These are phyloP conservation scores for Stemphylium lycopersici DNA, from an alignment of 2,329 filamentous ascomycete genomes.

Conservation along the genomic window DNA sequence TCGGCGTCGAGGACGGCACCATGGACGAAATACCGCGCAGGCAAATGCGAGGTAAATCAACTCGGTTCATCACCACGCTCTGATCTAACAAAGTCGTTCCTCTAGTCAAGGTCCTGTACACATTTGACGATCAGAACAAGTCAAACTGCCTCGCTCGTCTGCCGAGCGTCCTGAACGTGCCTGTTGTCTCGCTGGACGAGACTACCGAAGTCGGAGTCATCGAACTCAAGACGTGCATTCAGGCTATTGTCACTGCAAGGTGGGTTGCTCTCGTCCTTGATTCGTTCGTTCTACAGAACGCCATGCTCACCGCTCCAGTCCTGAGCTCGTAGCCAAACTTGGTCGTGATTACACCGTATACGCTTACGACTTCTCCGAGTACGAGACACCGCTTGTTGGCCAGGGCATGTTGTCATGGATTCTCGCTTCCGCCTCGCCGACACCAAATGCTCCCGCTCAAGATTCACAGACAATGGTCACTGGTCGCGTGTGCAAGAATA, in stretches of 20 bases:
- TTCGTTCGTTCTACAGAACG: slow-evolving; percentile 12
- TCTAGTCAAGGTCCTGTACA: slow-evolving; percentile 94
- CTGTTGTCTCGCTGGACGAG: slow-evolving; percentile 81
- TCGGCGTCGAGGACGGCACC: slow-evolving; percentile 34
- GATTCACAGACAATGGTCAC: slow-evolving; percentile 78
- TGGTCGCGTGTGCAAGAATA: slow-evolving; percentile 85
- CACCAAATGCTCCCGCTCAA: slow-evolving; percentile 61
- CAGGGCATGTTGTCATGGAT: slow-evolving; percentile 94
- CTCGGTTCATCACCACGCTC: slow-evolving; percentile 9
- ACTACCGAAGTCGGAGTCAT: slow-evolving; percentile 82
- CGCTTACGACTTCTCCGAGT: slow-evolving; percentile 94
- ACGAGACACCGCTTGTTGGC: slow-evolving; percentile 88
- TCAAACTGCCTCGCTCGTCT: slow-evolving; percentile 88
- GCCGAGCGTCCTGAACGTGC: slow-evolving; percentile 78
- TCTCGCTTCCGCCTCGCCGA: slow-evolving; percentile 66
- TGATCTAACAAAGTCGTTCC: slow-evolving; percentile 23
- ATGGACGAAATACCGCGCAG: slow-evolving; percentile 45
- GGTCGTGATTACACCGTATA: slow-evolving; percentile 94
- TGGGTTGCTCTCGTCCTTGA: slow-evolving; percentile 40
- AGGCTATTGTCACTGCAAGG: slow-evolving; percentile 74
- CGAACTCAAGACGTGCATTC: slow-evolving; percentile 84
- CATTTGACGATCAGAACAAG: slow-evolving; percentile 87
- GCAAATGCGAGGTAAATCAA: slow-evolving; percentile 55
- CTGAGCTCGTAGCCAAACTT: slow-evolving; percentile 78
- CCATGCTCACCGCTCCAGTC: slow-evolving; percentile 63